These are phyloP conservation scores for Leccinum aurantiacum DNA, from an alignment of 768 basidiomycete genomes.

Conservation along the genomic window DNA sequence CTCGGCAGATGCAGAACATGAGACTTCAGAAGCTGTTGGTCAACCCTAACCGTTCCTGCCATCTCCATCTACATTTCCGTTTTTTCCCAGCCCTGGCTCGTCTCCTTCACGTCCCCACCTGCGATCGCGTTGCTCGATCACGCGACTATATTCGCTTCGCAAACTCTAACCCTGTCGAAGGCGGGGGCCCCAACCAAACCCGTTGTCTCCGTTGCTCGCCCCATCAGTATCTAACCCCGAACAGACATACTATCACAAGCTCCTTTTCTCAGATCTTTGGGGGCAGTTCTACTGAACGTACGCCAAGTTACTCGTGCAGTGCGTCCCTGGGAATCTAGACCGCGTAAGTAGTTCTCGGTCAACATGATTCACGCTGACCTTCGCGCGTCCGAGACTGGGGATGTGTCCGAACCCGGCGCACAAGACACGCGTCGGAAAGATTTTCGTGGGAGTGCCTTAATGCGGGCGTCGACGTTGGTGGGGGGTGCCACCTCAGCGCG, in stretches of 20 bases:
- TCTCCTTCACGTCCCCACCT: neutral
- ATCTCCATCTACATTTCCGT: slow-evolving; percentile 24
- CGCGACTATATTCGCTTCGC: slow-evolving; percentile 11
- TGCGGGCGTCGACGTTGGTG: slow-evolving; percentile 51
- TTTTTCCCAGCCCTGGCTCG: neutral
- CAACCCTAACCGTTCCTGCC: slow-evolving; percentile 61
- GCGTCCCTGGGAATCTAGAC: slow-evolving; percentile 30
- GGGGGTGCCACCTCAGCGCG: slow-evolving; percentile 42
- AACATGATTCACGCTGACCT: slow-evolving; percentile 5
- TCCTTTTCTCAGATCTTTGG: too few relatives aligned
- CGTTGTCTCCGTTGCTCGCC: slow-evolving; percentile 11
- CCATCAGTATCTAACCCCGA: too few relatives aligned
- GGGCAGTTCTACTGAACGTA: slow-evolving; percentile 18
- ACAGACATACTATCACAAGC: too few relatives aligned
- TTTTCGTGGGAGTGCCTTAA: slow-evolving; percentile 62
- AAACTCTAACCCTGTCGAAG: neutral
- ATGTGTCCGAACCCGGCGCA: slow-evolving; percentile 47
- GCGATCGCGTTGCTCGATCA: slow-evolving; percentile 14
- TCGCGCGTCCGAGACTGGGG: slow-evolving; percentile 29
- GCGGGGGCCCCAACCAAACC: slow-evolving; percentile 3
- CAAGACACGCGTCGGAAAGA: slow-evolving; percentile 52
- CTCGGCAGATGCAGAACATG: slow-evolving; percentile 62
- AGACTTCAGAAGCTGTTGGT: slow-evolving; percentile 45
- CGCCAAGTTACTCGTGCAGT: slow-evolving; percentile 25
- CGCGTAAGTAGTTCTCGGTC: slow-evolving; percentile 24